Conservation (phyloP, 2,329 filamentous ascomycete genomes). For the Aureobasidium lini region DNA sequence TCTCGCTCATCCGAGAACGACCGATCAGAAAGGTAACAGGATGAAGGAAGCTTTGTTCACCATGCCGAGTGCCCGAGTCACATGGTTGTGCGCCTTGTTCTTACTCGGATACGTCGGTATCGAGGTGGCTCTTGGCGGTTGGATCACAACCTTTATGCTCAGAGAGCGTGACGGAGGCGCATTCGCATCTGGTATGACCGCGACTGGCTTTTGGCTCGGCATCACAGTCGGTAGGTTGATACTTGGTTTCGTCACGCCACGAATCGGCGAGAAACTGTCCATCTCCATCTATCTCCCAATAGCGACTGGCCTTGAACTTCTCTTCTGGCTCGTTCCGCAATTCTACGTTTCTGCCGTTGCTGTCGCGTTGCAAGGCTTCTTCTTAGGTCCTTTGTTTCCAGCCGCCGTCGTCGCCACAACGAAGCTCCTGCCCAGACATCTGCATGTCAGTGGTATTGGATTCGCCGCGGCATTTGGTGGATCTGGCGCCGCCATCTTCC, state of each 20-base stretch:
- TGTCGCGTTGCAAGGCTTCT: conserved; percentile 67
- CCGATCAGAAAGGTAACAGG: conserved; percentile 39
- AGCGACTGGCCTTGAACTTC: conserved; percentile 56
- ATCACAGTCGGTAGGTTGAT: conserved; percentile 66
- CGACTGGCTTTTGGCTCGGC: conserved; percentile 78
- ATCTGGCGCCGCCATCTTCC: conserved; percentile 60
- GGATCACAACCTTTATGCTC: conserved; percentile 87
- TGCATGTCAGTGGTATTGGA: conserved; percentile 74
- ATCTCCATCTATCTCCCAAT: conserved; percentile 56
- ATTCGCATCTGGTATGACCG: conserved; percentile 67
- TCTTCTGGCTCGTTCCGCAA: conserved; percentile 75
- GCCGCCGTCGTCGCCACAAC: conserved; percentile 65
- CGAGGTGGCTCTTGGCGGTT: conserved; percentile 47
- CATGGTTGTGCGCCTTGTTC: conserved; percentile 68
- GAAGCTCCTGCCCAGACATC: conserved; percentile 62
- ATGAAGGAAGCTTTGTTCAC: conserved; percentile 45
- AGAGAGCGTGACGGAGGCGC: conserved; percentile 58
- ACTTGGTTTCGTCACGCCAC: conserved; percentile 68
- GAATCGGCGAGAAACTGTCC: conserved; percentile 60
- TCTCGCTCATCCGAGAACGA: conserved; percentile 39
- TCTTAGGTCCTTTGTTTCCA: conserved; percentile 72
- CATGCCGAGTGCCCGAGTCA: conserved; percentile 45
- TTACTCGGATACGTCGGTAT: conserved; percentile 68
- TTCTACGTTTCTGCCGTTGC: conserved; percentile 68
- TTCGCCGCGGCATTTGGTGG: conserved; percentile 74